Evolutionary conservation across 371 early-diverging fungal species (phyloP).

Genomic region (Saksenaea vasiformis): DNA sequence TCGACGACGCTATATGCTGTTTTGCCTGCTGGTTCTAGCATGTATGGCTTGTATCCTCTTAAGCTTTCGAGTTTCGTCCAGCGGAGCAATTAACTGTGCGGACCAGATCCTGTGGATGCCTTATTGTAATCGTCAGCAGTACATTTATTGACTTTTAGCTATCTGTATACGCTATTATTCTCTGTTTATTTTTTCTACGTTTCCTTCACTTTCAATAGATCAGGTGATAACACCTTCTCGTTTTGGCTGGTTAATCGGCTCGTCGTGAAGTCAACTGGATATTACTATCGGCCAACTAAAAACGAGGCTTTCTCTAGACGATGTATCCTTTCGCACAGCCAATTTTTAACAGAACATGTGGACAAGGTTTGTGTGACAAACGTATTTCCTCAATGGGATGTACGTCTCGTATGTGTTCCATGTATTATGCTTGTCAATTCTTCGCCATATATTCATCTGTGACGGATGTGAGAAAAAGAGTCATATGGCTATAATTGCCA

Average conservation of each 20-base stretch:
- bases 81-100: constrained; percentile 12
- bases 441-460: no score
- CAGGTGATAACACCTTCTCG: no score
- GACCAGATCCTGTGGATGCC: constrained; percentile 25
- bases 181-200: background rate
- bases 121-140: constrained; percentile 18
- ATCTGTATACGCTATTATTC: background rate
- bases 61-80: constrained; percentile 17
- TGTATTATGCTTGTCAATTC: no score
- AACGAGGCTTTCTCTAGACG: background rate
- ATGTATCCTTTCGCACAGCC: background rate
- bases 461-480: no score
- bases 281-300: no score
- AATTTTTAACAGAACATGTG: background rate
- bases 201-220: background rate
- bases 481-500: no score
- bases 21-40: constrained; percentile 9
- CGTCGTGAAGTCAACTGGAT: no score
- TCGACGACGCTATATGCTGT: constrained; percentile 15
- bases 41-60: constrained; percentile 17
- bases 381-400: background rate
- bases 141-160: background rate
- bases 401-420: no score
- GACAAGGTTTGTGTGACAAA: background rate
- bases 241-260: no score